phyloP scores from a whole-genome alignment of 805 yeast species.

The Wickerhamiella kazuoi region DNA sequence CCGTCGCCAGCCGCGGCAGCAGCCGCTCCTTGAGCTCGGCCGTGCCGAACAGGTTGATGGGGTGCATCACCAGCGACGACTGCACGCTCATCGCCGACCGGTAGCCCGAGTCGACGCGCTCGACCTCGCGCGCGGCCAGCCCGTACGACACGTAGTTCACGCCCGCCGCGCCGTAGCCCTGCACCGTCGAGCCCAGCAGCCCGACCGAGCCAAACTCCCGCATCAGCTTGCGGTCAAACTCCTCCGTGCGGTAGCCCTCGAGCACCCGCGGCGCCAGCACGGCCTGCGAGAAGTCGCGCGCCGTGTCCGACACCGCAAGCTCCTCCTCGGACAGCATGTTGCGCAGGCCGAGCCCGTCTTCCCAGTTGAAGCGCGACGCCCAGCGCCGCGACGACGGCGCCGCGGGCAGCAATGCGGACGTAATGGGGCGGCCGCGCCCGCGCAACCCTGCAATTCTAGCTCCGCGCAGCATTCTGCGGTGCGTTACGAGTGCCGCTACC shows the following conservation, averaged over 20 bases:
- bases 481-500: too few relatives aligned
- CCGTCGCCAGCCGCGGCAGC: constrained; percentile 25
- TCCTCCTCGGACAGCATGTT: constrained; percentile 25
- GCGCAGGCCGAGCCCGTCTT: constrained; percentile 23
- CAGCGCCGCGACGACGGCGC: background rate
- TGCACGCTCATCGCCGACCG: constrained; percentile 29
- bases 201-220: constrained; percentile 27
- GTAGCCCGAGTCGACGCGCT: constrained; percentile 28
- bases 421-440: too few relatives aligned
- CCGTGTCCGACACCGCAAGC: constrained; percentile 22
- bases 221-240: constrained; percentile 22
- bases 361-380: constrained; percentile 20
- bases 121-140: constrained; percentile 28
- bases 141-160: constrained; percentile 28
- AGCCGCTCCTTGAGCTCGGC: constrained; percentile 26
- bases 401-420: too few relatives aligned
- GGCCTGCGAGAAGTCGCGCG: constrained; percentile 23
- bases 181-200: constrained; percentile 25
- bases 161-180: constrained; percentile 30
- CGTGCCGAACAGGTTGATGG: constrained; percentile 25
- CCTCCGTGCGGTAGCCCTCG: constrained; percentile 26
- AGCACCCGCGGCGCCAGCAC: constrained; percentile 24
- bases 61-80: constrained; percentile 29
- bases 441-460: too few relatives aligned
- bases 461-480: too few relatives aligned